phyloP scores from a whole-genome alignment of 768 basidiomycete genomes.

The Coprinellus micaceus region DNA sequence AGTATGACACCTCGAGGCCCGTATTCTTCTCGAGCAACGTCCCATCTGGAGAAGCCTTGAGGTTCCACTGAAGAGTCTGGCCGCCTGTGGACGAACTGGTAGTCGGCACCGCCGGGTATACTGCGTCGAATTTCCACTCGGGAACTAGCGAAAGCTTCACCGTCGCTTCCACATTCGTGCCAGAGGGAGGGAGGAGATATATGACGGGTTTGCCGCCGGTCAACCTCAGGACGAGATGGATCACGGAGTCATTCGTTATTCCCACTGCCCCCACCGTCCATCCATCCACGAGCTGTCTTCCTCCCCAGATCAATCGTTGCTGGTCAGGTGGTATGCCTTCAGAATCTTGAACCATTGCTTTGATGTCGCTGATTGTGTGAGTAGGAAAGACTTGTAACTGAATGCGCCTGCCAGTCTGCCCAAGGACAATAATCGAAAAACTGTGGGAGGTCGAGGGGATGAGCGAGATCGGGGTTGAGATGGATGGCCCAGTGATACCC shows the following conservation, averaged over 20 bases:
- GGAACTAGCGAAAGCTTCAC: constrained; percentile 28
- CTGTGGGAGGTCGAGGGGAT: no score
- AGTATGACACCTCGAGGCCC: constrained; percentile 27
- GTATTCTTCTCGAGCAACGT: constrained; percentile 25
- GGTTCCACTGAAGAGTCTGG: constrained; percentile 29
- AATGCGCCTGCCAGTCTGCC: constrained; percentile 17
- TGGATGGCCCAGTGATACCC: not conserved
- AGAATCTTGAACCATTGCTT: constrained; percentile 23
- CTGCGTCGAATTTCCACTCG: constrained; percentile 30
- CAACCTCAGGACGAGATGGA: constrained; percentile 63
- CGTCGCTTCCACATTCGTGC: constrained; percentile 16
- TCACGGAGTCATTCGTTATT: constrained; percentile 72
- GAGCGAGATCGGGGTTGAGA: not conserved
- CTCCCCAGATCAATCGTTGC: constrained; percentile 72
- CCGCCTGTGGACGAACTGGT: constrained; percentile 14
- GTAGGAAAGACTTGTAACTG: constrained; percentile 8
- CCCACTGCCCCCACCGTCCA: constrained; percentile 64
- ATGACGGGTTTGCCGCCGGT: constrained; percentile 39
- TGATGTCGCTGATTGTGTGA: constrained; percentile 20
- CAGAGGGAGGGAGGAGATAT: constrained; percentile 31
- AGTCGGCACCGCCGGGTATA: constrained; percentile 32
- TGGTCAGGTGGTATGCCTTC: constrained; percentile 59
- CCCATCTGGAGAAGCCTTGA: constrained; percentile 26
- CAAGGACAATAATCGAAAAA: constrained; percentile 11
- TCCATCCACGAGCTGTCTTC: constrained; percentile 77